phyloP scores from a whole-genome alignment of 768 basidiomycete genomes.

The Suillus placidus region DNA sequence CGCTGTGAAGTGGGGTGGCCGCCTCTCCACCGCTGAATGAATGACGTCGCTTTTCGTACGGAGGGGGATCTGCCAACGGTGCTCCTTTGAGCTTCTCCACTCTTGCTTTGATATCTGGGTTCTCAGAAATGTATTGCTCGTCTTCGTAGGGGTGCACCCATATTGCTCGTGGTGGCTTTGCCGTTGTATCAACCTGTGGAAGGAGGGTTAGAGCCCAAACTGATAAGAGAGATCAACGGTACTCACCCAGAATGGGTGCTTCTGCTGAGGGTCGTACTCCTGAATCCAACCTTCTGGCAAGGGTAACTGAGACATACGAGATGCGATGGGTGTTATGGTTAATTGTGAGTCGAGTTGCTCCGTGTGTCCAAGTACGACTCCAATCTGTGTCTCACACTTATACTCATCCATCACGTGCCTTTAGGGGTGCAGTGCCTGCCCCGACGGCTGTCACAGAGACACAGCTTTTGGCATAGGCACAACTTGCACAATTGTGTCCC shows the following conservation, averaged over 20 bases:
- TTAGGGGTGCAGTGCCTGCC: not conserved
- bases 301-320: constrained; percentile 33
- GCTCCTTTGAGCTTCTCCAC: constrained; percentile 18
- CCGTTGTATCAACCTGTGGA: constrained; percentile 62
- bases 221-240: too few relatives aligned
- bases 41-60: constrained; percentile 34
- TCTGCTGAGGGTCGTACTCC: constrained; percentile 44
- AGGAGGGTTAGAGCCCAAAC: not conserved
- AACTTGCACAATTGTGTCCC: not conserved
- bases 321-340: constrained; percentile 5
- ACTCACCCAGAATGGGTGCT: constrained; percentile 54
- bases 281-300: constrained; percentile 63
- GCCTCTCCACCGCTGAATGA: constrained; percentile 26
- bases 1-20: not conserved
- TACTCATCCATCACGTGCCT: not conserved
- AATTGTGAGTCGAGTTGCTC: not conserved
- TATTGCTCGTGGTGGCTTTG: constrained; percentile 63
- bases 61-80: constrained; percentile 24
- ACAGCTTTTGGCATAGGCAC: not conserved
- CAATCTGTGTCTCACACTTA: constrained; percentile 15
- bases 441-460: not conserved
- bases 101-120: constrained; percentile 51
- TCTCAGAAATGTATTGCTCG: constrained; percentile 58
- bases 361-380: constrained; percentile 7
- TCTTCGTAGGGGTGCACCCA: constrained; percentile 79